A percentile compares a stretch with the other conserved stretches of the same genome.
Conservation (phyloP, 495 filamentous ascomycete genomes). For the Aspergillus panamensis region DNA sequence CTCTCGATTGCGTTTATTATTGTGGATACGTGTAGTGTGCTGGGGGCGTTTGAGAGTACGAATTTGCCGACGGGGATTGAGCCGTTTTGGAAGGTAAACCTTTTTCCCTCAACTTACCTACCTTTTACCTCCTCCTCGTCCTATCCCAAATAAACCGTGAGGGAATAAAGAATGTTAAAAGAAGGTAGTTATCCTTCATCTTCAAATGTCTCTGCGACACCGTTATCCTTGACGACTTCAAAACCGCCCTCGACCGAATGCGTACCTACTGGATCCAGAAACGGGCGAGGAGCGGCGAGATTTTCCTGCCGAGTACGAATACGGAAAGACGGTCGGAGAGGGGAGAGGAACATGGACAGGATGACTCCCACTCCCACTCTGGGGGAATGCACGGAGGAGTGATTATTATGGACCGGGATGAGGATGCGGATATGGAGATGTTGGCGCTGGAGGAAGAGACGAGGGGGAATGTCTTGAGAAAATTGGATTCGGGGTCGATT, state of each 20-base stretch:
- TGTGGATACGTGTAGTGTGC: slow-evolving; percentile 42
- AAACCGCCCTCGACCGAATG: slow-evolving; percentile 49
- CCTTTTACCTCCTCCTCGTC: too few relatives aligned
- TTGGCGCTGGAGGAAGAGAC: not conserved
- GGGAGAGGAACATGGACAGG: not conserved
- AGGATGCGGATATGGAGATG: slow-evolving; percentile 4
- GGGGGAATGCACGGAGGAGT: not conserved
- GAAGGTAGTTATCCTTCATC: slow-evolving; percentile 45
- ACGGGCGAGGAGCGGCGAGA: slow-evolving; percentile 14
- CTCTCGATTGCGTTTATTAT: slow-evolving; percentile 53
- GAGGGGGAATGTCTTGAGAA: not conserved
- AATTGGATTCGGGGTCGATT: slow-evolving; percentile 2
- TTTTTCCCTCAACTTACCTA: not conserved
- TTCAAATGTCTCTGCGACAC: slow-evolving; percentile 60
- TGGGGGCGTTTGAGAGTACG: slow-evolving; percentile 26
- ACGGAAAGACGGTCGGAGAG: not conserved
- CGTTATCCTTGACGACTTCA: slow-evolving; percentile 61
- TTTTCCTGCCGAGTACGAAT: slow-evolving; percentile 12
- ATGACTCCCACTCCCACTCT: not conserved
- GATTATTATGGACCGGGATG: not conserved
- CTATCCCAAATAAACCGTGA: not conserved
- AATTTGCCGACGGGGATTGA: slow-evolving; percentile 34
- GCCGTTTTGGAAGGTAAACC: slow-evolving; percentile 42
- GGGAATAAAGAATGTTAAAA: not conserved
- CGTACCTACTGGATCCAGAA: slow-evolving; percentile 29